These are phyloP conservation scores for Termitomyces sp. DNA, from an alignment of 768 basidiomycete species.

Conservation along the genomic window DNA sequence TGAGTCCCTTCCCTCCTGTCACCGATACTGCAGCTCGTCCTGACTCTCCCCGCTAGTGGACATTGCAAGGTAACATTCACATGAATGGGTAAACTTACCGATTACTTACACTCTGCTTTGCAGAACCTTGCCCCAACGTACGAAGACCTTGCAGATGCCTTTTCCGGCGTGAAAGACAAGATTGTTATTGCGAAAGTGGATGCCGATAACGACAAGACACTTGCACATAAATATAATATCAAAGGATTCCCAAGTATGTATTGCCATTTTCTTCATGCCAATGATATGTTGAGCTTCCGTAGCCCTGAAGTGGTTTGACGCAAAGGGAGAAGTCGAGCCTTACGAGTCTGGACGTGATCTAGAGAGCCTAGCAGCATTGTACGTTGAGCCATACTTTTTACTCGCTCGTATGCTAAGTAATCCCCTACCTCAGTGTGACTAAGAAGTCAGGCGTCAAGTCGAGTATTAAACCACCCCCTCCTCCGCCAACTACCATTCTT, in stretches of 20 bases:
- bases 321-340: slow-evolving; percentile 55
- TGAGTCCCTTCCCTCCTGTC: slow-evolving; percentile 19
- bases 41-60: slow-evolving; percentile 41
- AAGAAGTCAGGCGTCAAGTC: slow-evolving; percentile 77
- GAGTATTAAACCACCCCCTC: slow-evolving; percentile 82
- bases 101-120: slow-evolving; percentile 1
- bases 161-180: slow-evolving; percentile 68
- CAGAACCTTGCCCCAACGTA: slow-evolving; percentile 86
- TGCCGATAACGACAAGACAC: slow-evolving; percentile 76
- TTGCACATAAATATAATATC: slow-evolving; percentile 77
- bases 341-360: slow-evolving; percentile 82
- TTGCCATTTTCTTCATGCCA: background rate
- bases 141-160: slow-evolving; percentile 89
- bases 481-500: slow-evolving; percentile 61
- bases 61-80: slow-evolving; percentile 72
- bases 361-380: slow-evolving; percentile 74
- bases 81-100: background rate
- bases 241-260: slow-evolving; percentile 82
- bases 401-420: background rate
- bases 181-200: slow-evolving; percentile 90
- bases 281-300: slow-evolving; percentile 4
- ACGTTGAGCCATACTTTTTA: slow-evolving; percentile 21
- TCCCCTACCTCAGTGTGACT: slow-evolving; percentile 48
- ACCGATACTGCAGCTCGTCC: background rate
- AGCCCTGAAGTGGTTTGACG: slow-evolving; percentile 93